phyloP scores from a whole-genome alignment of 225 moss, liverwort and hornwort genomes.

The Pseudoscleropodium purum region DNA sequence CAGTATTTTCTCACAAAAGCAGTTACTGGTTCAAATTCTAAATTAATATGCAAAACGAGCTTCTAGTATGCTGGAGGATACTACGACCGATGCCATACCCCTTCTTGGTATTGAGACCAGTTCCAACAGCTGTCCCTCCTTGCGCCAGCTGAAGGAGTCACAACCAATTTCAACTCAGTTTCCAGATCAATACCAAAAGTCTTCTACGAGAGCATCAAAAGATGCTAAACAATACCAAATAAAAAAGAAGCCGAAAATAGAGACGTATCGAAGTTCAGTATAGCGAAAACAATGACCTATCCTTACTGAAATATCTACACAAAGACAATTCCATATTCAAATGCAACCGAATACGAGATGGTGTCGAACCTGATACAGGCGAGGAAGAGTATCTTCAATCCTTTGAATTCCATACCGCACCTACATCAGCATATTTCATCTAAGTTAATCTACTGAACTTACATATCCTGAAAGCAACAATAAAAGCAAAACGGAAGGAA shows the following conservation, averaged over 20 bases:
- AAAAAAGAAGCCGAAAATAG: background rate
- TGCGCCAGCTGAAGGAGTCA: conserved; percentile 65
- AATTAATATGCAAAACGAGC: background rate
- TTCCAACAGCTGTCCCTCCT: conserved; percentile 98
- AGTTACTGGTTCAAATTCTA: background rate
- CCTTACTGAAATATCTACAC: background rate
- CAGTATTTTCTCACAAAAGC: background rate
- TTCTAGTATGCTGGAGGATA: background rate
- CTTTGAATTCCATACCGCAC: conserved; percentile 52
- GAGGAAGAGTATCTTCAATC: conserved; percentile 47
- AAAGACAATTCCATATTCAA: background rate
- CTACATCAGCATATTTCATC: conserved; percentile 14
- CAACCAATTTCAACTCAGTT: background rate
- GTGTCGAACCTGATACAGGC: conserved; percentile 39
- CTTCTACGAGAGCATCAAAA: background rate
- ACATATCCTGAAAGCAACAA: background rate
- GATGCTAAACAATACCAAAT: background rate
- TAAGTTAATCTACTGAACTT: background rate
- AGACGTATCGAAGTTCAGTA: background rate
- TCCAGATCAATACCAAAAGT: background rate
- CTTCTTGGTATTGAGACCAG: conserved; percentile 84
- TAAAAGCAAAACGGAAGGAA: background rate
- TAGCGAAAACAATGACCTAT: background rate
- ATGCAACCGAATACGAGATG: background rate
- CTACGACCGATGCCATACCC: conserved; percentile 31